Percentiles rank a stretch among this genome's conserved stretches.
These are phyloP conservation scores for Penicillium fuscoglaucum DNA, from an alignment of 2,329 filamentous ascomycete genomes.

Conservation along the genomic window DNA sequence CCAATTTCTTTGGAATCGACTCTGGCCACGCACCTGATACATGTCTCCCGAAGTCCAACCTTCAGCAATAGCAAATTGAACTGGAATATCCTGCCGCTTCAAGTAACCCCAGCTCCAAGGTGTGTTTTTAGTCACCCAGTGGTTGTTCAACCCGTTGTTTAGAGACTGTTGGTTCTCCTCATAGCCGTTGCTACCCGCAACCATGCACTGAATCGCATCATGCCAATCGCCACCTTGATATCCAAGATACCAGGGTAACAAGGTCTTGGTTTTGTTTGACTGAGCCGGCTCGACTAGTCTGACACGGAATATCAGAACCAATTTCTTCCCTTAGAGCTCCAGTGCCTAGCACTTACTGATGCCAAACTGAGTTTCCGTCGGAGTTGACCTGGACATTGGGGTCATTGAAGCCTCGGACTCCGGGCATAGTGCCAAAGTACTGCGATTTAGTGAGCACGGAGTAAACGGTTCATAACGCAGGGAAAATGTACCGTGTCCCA, in stretches of 20 bases:
- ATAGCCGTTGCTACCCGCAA: conserved; percentile 55
- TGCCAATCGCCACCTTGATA: conserved; percentile 54
- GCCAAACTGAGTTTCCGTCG: conserved; percentile 48
- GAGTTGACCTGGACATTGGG: conserved; percentile 56
- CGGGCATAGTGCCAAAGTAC: conserved; percentile 59
- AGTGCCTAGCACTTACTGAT: conserved; percentile 43
- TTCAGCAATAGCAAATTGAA: conserved; percentile 57
- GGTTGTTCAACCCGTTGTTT: conserved; percentile 54
- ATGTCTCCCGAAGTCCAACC: conserved; percentile 58
- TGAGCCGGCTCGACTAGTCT: conserved; percentile 42
- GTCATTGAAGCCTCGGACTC: conserved; percentile 57
- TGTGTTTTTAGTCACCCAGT: conserved; percentile 57
- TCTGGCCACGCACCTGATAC: conserved; percentile 46
- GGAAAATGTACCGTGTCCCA: conserved; percentile 37
- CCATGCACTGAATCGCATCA: conserved; percentile 57
- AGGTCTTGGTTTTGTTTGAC: conserved; percentile 44
- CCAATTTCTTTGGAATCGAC: neutral
- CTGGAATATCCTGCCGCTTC: conserved; percentile 54
- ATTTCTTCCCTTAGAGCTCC: neutral
- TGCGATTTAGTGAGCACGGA: conserved; percentile 31
- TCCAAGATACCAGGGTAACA: conserved; percentile 58
- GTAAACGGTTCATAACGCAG: neutral
- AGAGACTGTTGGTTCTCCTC: conserved; percentile 53
- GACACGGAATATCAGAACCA: neutral
- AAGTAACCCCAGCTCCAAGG: conserved; percentile 56